Base-by-base conservation (phyloP, 306 rosid species). In the Aeschynomene evenia region DNA sequence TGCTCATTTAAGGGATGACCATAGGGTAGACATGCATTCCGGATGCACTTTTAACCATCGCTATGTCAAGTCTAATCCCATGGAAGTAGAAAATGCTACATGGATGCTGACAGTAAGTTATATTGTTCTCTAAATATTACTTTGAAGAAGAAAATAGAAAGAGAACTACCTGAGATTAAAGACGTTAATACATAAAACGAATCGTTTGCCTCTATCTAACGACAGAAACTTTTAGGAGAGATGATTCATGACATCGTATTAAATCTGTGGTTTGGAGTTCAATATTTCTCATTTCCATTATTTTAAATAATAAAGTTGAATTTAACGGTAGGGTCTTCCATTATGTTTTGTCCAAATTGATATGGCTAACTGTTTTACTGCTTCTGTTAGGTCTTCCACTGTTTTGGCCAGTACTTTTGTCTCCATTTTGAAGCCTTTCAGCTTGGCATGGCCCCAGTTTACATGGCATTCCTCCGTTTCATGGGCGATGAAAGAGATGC, bases 381-480 rank as follows among this genome's bases (percentile, higher is more conserved):
- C 55, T 46, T 57, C 58, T 51, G 52, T 16, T 74, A 86, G 91
- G 91, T 86, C 57, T 86, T 86, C 83, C 79, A 84, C 73, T 86
- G 91, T 65, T 86, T 86, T 59, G 91, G 91, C 51, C 83, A 83
- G 71, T 83, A 86, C 69, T 86, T 86, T 57, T 86, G 91, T 79
- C 91, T 86, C 62, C 91, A 86, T 79, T 86, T 86, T 26, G 91
- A 86, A 79, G 91, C 91, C 65, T 86, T 86, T 76, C 91, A 83
- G 85, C 86, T 86, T 6, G 91, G 88, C 16, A 63, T 73, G 81
- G 85, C 86, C 66, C 88, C 91, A n/a, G 91, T 79, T 29, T 86
- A 86, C 66, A 86, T 86, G 88, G 88, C 88, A 31, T 86, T 86
- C 78, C 80, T 86, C 19, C 88, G 91, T 19, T 86, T 86, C 80